Base-by-base conservation (phyloP, 2,329 filamentous ascomycete genomes). In the Hymenoscyphus fructigenus region DNA sequence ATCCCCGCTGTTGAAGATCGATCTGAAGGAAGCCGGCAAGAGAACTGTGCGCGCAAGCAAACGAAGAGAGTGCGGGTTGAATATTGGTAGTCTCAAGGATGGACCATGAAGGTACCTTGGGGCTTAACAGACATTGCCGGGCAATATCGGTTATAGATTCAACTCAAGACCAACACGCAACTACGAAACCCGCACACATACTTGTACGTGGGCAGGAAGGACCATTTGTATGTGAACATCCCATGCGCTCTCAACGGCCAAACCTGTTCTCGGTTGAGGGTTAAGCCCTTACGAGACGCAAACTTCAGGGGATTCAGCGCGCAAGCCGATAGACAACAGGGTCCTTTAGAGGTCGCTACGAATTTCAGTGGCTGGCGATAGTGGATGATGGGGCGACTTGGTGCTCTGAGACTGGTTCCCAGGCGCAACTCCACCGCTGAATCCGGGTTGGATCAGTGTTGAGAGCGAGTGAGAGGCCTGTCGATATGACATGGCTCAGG, bases 1-100 rank as follows among this genome's bases (percentile, higher is more conserved):
- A 44, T 44, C 44, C 41, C 44, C 44, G 44, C 44, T 23, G 44
- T 50, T 50, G 44, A 50, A 50, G 44, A 50, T 50, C 44, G 44
- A 36, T 36, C 20, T 23, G n/a, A 26, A 50, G 44, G 44, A 50
- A 9, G 44, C 44, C 44, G 20, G n/a, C 44, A 23, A 50, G 44
- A 50, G 44, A 50, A 50, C 44, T 50, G 44, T 50, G 44, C 44
- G 44, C 17, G 44, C 44, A 50, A 50, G 20, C 44, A 50, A 50
- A 50, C 44, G 44, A 50, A 10, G n/a, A 10, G n/a, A 23, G 44
- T 50, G n/a, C 44, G n/a, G 41, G n/a, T 47, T n/a, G 41, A 20
- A 47, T 47, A 47, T 7, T 23, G 41, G 41, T 50, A 7, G 44
- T 50, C 44, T 50, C 44, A 50, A 26, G 44, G 44, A 23, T 50